Percentiles rank a stretch among this genome's conserved stretches.
Evolutionary conservation across 768 basidiomycete genomes (phyloP).

Genomic region (Lactifluus subvellereus): DNA sequence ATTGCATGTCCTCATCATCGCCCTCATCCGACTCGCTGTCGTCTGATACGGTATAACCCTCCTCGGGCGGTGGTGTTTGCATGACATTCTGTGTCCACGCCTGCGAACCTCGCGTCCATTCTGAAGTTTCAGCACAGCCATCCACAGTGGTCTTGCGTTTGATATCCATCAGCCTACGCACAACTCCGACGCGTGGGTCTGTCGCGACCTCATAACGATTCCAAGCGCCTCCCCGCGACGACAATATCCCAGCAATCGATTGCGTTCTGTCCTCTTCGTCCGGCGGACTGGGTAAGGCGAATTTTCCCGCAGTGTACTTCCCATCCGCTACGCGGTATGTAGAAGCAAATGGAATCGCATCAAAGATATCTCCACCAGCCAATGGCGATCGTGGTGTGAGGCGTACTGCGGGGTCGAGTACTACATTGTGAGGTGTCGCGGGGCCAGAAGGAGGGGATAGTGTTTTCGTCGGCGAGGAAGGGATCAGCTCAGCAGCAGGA

Average conservation of each 20-base stretch:
- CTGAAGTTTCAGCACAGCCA: slow-evolving; percentile 35
- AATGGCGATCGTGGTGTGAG: slow-evolving; percentile 22
- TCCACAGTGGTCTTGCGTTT: slow-evolving; percentile 52
- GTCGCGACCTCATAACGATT: slow-evolving; percentile 53
- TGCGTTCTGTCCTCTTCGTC: slow-evolving; percentile 36
- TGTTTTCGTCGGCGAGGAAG: slow-evolving; percentile 48
- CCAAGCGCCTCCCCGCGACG: slow-evolving; percentile 39
- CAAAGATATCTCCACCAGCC: slow-evolving; percentile 41
- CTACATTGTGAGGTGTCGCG: slow-evolving; percentile 8
- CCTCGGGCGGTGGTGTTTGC: slow-evolving; percentile 29
- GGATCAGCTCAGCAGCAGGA: slow-evolving; percentile 38
- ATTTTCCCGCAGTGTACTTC: slow-evolving; percentile 74
- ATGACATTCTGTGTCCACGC: slow-evolving; percentile 40
- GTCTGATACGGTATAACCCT: slow-evolving; percentile 32
- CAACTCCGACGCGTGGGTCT: slow-evolving; percentile 65
- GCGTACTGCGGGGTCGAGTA: slow-evolving; percentile 24
- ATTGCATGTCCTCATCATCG: slow-evolving; percentile 35
- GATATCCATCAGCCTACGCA: slow-evolving; percentile 60
- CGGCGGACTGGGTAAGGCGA: slow-evolving; percentile 59
- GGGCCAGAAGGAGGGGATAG: slow-evolving; percentile 32
- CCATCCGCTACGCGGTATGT: slow-evolving; percentile 60
- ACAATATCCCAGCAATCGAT: slow-evolving; percentile 8
- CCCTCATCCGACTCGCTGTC: slow-evolving; percentile 36
- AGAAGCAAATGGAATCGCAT: slow-evolving; percentile 68
- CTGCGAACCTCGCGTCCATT: slow-evolving; percentile 41